phyloP scores from a whole-genome alignment of 1,139 yeast genomes.

The Geotrichum fermentans region DNA sequence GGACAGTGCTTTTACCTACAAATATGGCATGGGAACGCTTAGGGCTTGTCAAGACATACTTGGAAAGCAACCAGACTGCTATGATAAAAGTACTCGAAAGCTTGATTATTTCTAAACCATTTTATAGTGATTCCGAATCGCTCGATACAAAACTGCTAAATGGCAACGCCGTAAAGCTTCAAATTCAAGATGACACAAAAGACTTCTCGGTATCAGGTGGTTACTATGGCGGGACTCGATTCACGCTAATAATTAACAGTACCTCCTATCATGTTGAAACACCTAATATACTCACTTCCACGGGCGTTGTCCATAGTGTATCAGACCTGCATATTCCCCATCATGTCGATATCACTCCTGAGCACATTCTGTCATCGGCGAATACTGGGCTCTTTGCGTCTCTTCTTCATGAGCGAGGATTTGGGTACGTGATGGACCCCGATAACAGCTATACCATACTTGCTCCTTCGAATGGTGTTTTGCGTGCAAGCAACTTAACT shows the following conservation, averaged over 20 bases:
- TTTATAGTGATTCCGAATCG: conserved; percentile 60
- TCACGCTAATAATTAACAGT: conserved; percentile 32
- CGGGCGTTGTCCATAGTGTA: conserved; percentile 81
- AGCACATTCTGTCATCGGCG: conserved; percentile 53
- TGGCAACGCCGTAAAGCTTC: conserved; percentile 40
- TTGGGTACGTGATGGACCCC: conserved; percentile 37
- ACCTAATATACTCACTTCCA: conserved; percentile 68
- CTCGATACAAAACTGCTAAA: conserved; percentile 29
- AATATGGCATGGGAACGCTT: conserved; percentile 67
- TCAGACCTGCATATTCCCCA: conserved; percentile 55
- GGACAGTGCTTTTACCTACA: conserved; percentile 76
- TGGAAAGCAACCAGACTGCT: conserved; percentile 50
- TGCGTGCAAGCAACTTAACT: conserved; percentile 52
- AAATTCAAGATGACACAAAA: conserved; percentile 23
- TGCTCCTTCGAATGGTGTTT: conserved; percentile 62
- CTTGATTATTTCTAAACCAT: conserved; percentile 54
- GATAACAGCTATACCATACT: conserved; percentile 55
- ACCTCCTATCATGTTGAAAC: conserved; percentile 35
- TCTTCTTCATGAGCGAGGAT: conserved; percentile 42
- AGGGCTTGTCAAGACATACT: conserved; percentile 57
- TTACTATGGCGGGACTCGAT: conserved; percentile 2
- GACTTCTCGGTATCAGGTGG: not conserved
- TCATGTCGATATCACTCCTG: conserved; percentile 49
- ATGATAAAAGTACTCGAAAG: conserved; percentile 52
- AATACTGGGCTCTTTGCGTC: conserved; percentile 44